These are phyloP conservation scores for Penicillium janthinellum DNA, from an alignment of 2,329 filamentous ascomycete genomes.

Conservation along the genomic window DNA sequence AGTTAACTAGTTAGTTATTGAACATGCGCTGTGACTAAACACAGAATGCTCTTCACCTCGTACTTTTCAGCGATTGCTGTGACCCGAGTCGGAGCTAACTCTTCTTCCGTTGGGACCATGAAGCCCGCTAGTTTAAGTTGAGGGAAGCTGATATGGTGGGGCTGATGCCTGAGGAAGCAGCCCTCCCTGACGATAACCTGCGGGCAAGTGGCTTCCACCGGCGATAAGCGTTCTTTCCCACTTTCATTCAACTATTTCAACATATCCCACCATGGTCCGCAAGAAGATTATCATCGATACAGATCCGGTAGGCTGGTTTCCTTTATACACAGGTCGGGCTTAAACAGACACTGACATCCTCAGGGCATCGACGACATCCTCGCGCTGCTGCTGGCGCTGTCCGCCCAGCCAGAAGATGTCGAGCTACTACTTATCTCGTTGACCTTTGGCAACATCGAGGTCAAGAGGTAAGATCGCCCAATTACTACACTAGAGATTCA, in stretches of 20 bases:
- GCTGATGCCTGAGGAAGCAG: constrained; percentile 14
- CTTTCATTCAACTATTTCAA: neutral
- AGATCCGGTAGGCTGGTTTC: constrained; percentile 67
- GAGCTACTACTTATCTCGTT: constrained; percentile 84
- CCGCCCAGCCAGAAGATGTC: constrained; percentile 78
- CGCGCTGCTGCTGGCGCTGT: constrained; percentile 82
- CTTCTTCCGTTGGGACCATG: neutral
- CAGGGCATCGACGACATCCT: constrained; percentile 86
- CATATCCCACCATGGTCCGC: constrained; percentile 57
- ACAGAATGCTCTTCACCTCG: neutral
- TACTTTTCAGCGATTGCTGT: neutral
- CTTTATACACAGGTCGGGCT: neutral
- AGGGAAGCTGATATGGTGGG: neutral
- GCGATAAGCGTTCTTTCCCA: constrained; percentile 1
- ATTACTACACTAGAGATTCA: neutral
- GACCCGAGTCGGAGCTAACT: neutral
- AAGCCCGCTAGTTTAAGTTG: neutral
- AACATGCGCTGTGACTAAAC: neutral
- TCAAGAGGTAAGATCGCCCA: constrained; percentile 63
- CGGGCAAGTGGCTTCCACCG: neutral
- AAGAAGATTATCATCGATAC: constrained; percentile 93
- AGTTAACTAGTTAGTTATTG: too few relatives aligned
- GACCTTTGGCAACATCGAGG: constrained; percentile 90
- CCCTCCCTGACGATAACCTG: neutral
- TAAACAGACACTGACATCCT: neutral